Conservation (phyloP, 2,329 filamentous ascomycete species). For the Trichophyton schoenleinii region DNA sequence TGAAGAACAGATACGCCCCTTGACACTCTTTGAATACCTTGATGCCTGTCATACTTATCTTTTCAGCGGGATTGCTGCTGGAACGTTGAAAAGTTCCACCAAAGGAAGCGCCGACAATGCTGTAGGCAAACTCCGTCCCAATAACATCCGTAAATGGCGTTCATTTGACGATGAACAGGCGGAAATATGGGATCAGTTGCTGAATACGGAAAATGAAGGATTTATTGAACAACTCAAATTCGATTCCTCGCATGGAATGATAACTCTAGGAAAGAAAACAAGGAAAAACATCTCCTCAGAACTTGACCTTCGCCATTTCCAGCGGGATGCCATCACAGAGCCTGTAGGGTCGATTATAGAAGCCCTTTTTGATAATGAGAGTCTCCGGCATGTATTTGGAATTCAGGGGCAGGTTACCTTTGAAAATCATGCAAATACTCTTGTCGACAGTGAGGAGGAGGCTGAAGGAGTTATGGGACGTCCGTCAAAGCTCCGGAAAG, state of each 20-base stretch:
- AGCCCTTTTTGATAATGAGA: conserved; percentile 4
- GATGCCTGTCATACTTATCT: conserved; percentile 12
- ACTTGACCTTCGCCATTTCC: conserved; percentile 12
- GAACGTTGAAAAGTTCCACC: conserved; percentile 6
- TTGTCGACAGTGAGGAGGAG: conserved; percentile 6
- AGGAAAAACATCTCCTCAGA: conserved; percentile 10
- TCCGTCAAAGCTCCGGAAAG: conserved; percentile 10
- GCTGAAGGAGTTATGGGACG: neutral
- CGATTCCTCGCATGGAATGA: conserved; percentile 8
- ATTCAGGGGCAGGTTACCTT: conserved; percentile 11
- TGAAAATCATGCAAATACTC: conserved; percentile 14
- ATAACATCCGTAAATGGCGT: conserved; percentile 9
- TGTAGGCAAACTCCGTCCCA: conserved; percentile 12
- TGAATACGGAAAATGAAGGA: neutral
- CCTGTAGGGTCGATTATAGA: conserved; percentile 9
- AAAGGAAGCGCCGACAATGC: conserved; percentile 11
- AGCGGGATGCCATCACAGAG: conserved; percentile 7
- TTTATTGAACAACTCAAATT: conserved; percentile 9
- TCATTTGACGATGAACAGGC: conserved; percentile 8
- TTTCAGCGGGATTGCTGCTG: conserved; percentile 9
- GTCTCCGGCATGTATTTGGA: conserved; percentile 8
- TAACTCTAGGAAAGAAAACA: conserved; percentile 6
- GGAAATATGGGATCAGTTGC: conserved; percentile 10
- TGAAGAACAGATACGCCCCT: neutral
- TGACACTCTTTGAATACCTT: conserved; percentile 14